phyloP scores from a whole-genome alignment of 148 eudicot genomes.

The Cornus controversa region DNA sequence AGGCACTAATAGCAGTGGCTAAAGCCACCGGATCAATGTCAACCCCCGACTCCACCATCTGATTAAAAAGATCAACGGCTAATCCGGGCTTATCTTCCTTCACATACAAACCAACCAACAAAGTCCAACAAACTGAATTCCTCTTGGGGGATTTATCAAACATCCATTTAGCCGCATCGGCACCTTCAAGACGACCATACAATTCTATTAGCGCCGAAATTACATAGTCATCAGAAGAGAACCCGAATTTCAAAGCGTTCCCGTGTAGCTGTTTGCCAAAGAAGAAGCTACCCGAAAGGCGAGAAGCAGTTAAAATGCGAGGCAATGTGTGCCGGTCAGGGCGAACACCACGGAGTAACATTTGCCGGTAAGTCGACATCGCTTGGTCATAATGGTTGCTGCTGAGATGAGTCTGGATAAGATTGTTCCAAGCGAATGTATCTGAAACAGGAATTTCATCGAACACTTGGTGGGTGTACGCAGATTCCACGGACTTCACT shows the following conservation, averaged over 20 bases:
- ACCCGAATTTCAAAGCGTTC: slow-evolving; percentile 57
- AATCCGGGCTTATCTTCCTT: slow-evolving; percentile 40
- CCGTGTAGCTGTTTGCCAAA: slow-evolving; percentile 65
- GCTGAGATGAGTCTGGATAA: slow-evolving; percentile 47
- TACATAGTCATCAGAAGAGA: slow-evolving; percentile 50
- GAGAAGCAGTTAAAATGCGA: slow-evolving; percentile 49
- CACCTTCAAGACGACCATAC: slow-evolving; percentile 52
- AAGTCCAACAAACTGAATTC: slow-evolving; percentile 47
- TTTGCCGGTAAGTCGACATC: slow-evolving; percentile 41
- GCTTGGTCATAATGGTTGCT: slow-evolving; percentile 33
- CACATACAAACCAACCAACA: slow-evolving; percentile 50
- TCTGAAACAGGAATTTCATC: slow-evolving; percentile 46
- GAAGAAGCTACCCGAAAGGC: slow-evolving; percentile 28
- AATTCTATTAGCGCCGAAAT: slow-evolving; percentile 59
- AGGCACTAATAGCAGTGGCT: slow-evolving; percentile 53
- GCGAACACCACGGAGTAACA: slow-evolving; percentile 50
- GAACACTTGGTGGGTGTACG: slow-evolving; percentile 30
- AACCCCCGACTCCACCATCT: slow-evolving; percentile 39
- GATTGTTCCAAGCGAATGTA: slow-evolving; percentile 60
- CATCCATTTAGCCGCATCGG: slow-evolving; percentile 42
- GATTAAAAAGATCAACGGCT: slow-evolving; percentile 50
- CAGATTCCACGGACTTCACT: background rate
- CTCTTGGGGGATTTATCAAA: slow-evolving; percentile 29
- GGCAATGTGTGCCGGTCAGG: slow-evolving; percentile 76
- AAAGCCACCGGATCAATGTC: slow-evolving; percentile 50